phyloP scores from a whole-genome alignment of 164 flowering plant genomes.

The Nymphaea thermarum region DNA sequence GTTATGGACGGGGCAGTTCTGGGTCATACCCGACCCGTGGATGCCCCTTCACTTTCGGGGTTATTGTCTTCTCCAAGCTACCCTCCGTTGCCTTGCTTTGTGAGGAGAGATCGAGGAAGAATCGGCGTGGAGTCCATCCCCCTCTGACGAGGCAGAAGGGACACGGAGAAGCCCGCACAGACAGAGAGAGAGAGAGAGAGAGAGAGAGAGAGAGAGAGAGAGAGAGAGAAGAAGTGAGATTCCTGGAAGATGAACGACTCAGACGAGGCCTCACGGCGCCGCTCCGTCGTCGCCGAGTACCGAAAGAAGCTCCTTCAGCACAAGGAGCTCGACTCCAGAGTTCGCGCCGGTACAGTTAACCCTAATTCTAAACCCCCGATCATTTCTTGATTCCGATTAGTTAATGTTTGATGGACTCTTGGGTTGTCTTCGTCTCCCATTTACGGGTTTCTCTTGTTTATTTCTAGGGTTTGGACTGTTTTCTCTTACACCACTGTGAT shows the following conservation, averaged over 20 bases:
- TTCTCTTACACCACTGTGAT: neutral
- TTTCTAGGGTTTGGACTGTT: neutral
- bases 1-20: too few species aligned
- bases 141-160: too few species aligned
- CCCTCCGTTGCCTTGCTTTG: too few species aligned
- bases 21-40: too few species aligned
- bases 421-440: neutral
- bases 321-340: constrained; percentile 67
- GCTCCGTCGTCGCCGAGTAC: constrained; percentile 40
- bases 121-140: too few species aligned
- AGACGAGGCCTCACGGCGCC: constrained; percentile 54
- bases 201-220: too few species aligned
- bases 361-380: neutral
- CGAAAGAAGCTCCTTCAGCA: constrained; percentile 71
- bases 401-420: neutral
- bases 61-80: too few species aligned
- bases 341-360: constrained; percentile 36
- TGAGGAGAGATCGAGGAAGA: too few species aligned
- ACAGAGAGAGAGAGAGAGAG: neutral
- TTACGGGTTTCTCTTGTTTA: neutral
- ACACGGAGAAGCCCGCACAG: too few species aligned
- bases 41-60: too few species aligned
- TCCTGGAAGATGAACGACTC: constrained; percentile 8
- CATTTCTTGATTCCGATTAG: neutral
- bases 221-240: neutral